Evolutionary conservation across 768 basidiomycete species (phyloP).

Genomic region (Lentinula aciculospora): DNA sequence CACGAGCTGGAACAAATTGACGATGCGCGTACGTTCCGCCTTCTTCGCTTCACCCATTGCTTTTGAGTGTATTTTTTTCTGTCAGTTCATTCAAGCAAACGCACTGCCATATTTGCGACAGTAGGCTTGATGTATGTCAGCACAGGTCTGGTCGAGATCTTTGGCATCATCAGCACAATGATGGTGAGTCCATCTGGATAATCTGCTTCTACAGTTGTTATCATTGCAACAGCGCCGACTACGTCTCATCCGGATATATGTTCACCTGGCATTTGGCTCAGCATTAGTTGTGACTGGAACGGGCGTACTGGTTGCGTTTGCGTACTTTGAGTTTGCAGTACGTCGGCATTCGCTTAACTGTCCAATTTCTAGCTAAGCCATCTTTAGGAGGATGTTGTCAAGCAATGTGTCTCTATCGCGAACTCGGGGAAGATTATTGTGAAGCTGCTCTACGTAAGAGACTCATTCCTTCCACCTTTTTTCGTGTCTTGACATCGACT

Average conservation of each 20-base stretch:
- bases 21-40: neutral
- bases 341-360: constrained; percentile 11
- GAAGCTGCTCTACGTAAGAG: constrained; percentile 4
- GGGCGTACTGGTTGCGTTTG: constrained; percentile 27
- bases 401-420: constrained; percentile 1
- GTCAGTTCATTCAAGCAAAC: constrained; percentile 5
- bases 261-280: constrained; percentile 24
- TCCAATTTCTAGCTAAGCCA: neutral
- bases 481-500: neutral
- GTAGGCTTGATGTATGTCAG: constrained; percentile 1
- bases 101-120: neutral
- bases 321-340: constrained; percentile 35
- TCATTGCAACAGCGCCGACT: constrained; percentile 21
- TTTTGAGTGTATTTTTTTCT: neutral
- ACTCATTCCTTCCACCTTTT: neutral
- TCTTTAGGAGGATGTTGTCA: constrained; percentile 5
- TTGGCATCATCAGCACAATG: neutral
- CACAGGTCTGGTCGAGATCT: neutral
- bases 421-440: neutral
- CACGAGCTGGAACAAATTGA: constrained; percentile 3
- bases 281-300: constrained; percentile 28
- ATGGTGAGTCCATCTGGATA: constrained; percentile 29
- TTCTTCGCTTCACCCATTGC: neutral
- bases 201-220: no score
- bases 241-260: constrained; percentile 15